These are phyloP conservation scores for Rhodotorula sp. DNA, from an alignment of 1,284 basidiomycete genomes.

Conservation along the genomic window DNA sequence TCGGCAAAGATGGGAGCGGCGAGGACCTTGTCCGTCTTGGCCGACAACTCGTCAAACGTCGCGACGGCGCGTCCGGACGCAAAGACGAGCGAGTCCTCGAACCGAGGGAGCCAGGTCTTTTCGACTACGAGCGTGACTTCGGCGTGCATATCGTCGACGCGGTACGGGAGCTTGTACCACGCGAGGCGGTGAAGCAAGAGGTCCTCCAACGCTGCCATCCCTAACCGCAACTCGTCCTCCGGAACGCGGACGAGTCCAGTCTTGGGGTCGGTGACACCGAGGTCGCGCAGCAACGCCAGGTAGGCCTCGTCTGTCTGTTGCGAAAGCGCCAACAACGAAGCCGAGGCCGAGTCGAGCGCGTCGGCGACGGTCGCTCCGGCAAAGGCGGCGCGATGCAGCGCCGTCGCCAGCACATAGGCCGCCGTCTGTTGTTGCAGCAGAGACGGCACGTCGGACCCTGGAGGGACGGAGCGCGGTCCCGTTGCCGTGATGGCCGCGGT, in stretches of 20 bases:
- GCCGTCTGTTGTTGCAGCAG: conserved; percentile 20
- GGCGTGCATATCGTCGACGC: conserved; percentile 34
- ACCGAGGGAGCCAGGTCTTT: conserved; percentile 22
- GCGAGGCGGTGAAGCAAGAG: conserved; percentile 22
- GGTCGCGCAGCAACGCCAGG: not conserved
- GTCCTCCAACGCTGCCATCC: conserved; percentile 11
- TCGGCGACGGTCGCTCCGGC: conserved; percentile 25
- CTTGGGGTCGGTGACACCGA: conserved; percentile 21
- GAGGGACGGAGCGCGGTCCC: not conserved
- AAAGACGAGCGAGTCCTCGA: conserved; percentile 25
- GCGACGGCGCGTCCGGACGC: not conserved
- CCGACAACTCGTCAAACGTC: not conserved
- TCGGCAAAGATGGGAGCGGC: not conserved
- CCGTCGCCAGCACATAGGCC: conserved; percentile 17
- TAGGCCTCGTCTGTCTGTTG: conserved; percentile 13
- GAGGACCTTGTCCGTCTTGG: conserved; percentile 9
- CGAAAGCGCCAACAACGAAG: conserved; percentile 22
- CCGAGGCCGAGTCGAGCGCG: conserved; percentile 4
- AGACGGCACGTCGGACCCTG: not conserved
- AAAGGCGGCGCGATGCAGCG: conserved; percentile 22
- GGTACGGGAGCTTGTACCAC: conserved; percentile 35
- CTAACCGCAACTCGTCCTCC: conserved; percentile 7
- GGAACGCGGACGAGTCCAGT: conserved; percentile 25
- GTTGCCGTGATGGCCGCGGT: not conserved
- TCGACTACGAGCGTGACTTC: conserved; percentile 27